Percentiles rank a stretch among this genome's conserved stretches.
These are phyloP conservation scores for Saitozyma podzolica DNA, from an alignment of 768 basidiomycete species.

Conservation along the genomic window DNA sequence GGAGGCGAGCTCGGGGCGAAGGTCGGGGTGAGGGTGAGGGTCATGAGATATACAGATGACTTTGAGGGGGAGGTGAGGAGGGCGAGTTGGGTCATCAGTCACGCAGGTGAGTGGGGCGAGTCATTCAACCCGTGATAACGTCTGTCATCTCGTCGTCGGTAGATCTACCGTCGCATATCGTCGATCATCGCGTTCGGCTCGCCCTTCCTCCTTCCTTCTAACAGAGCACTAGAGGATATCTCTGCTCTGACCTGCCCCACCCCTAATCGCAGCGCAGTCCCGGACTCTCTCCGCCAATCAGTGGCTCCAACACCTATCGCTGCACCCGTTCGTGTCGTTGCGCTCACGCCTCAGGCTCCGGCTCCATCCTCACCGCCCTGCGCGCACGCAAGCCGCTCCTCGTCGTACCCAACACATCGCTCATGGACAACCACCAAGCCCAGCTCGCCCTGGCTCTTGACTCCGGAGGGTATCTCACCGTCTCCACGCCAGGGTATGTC, in stretches of 20 bases:
- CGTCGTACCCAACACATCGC: conserved; percentile 81
- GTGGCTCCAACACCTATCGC: too few species aligned
- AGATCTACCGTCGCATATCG: too few species aligned
- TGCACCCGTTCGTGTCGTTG: not conserved
- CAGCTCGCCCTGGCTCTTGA: conserved; percentile 74
- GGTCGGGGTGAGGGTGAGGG: conserved; percentile 61
- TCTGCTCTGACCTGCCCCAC: too few species aligned
- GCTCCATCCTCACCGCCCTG: conserved; percentile 87
- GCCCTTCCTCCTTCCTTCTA: too few species aligned
- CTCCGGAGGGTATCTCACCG: conserved; percentile 24
- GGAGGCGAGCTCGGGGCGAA: conserved; percentile 1
- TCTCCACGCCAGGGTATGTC: conserved; percentile 35
- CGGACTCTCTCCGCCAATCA: too few species aligned
- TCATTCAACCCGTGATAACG: not conserved
- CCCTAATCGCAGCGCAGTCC: too few species aligned
- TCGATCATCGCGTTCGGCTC: too few species aligned
- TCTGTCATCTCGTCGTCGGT: not conserved
- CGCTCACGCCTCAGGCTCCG: conserved; percentile 65
- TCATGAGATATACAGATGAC: conserved; percentile 73
- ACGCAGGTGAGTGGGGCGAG: conserved; percentile 72
- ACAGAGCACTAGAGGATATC: too few species aligned
- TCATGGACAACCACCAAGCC: conserved; percentile 90
- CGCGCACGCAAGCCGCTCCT: conserved; percentile 74
- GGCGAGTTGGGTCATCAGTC: conserved; percentile 82
- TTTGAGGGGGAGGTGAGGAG: conserved; percentile 65